Percentiles rank a stretch among this genome's conserved stretches.
These are phyloP conservation scores for Elymus sibiricus DNA, from an alignment of 176 grass and related monocot genomes.

Conservation along the genomic window DNA sequence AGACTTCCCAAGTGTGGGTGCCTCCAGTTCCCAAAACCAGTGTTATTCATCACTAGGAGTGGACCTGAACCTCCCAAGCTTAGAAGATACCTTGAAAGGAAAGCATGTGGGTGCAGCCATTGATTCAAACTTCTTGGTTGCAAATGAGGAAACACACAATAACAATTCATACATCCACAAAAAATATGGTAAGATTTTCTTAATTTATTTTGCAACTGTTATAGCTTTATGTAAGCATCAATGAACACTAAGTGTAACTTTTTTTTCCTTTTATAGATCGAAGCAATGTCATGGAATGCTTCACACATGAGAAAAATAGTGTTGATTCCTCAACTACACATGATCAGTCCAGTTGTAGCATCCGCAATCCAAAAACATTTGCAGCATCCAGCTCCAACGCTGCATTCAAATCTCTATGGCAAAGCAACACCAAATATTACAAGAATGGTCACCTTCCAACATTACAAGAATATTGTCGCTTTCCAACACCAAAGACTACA, in stretches of 20 bases:
- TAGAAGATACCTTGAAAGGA: constrained; percentile 24
- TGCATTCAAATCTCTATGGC: constrained; percentile 16
- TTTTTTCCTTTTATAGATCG: constrained; percentile 24
- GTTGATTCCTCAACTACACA: constrained; percentile 2
- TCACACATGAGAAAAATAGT: constrained; percentile 19
- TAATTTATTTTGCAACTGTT: not conserved
- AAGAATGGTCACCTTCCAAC: constrained; percentile 21
- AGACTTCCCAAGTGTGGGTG: constrained; percentile 24
- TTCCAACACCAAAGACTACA: constrained; percentile 16
- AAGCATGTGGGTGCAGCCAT: constrained; percentile 18
- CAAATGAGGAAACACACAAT: constrained; percentile 19
- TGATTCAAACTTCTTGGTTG: constrained; percentile 29
- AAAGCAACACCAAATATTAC: constrained; percentile 21
- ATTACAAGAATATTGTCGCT: not conserved
- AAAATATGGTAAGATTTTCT: constrained; percentile 42
- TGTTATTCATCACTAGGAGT: constrained; percentile 22
- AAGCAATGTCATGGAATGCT: constrained; percentile 12
- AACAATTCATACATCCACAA: constrained; percentile 33
- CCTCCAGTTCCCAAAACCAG: constrained; percentile 22
- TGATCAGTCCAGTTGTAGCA: constrained; percentile 2
- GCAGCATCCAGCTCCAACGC: constrained; percentile 24
- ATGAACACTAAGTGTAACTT: constrained; percentile 5
- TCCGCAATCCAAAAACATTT: not conserved
- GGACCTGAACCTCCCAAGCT: constrained; percentile 32
- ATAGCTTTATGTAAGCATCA: constrained; percentile 21